A percentile compares a stretch with the other conserved stretches of the same genome.
Conservation (phyloP, 495 filamentous ascomycete genomes). For the Talaromyces liani region DNA sequence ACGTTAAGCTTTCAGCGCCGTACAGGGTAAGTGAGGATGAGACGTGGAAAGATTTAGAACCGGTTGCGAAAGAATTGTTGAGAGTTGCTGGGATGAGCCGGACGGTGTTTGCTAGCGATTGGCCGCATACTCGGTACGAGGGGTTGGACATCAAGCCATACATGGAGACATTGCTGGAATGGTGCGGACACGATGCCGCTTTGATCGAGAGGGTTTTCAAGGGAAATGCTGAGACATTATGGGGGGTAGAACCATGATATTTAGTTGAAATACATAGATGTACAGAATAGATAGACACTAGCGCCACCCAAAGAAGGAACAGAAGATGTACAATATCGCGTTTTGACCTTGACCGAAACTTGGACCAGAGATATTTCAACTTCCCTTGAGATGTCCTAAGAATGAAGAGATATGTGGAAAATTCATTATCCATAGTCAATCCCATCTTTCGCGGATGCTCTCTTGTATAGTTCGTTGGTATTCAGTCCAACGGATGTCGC, state of each 20-base stretch:
- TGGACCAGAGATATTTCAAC: too few relatives aligned
- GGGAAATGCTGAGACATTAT: constrained; percentile 37
- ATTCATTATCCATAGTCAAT: too few relatives aligned
- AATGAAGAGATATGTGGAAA: too few relatives aligned
- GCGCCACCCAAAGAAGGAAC: too few relatives aligned
- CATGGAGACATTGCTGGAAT: constrained; percentile 32
- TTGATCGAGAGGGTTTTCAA: constrained; percentile 37
- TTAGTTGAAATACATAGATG: neutral
- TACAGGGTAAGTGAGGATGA: constrained; percentile 38
- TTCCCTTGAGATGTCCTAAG: too few relatives aligned
- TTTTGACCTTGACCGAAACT: too few relatives aligned
- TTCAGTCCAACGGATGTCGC: too few relatives aligned
- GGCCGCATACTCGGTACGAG: constrained; percentile 45
- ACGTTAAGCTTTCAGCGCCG: constrained; percentile 43
- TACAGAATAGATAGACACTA: too few relatives aligned
- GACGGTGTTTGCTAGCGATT: constrained; percentile 45
- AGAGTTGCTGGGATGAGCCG: constrained; percentile 22
- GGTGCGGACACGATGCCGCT: constrained; percentile 29
- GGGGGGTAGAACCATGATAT: constrained; percentile 12
- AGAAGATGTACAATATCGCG: too few relatives aligned
- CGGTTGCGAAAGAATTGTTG: constrained; percentile 32
- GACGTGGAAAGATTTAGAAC: constrained; percentile 27
- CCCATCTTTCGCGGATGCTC: too few relatives aligned
- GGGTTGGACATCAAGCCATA: constrained; percentile 37
- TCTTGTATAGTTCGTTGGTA: too few relatives aligned